Base-by-base conservation (phyloP, 345 rosid genomes). In the Arabis alpina region DNA sequence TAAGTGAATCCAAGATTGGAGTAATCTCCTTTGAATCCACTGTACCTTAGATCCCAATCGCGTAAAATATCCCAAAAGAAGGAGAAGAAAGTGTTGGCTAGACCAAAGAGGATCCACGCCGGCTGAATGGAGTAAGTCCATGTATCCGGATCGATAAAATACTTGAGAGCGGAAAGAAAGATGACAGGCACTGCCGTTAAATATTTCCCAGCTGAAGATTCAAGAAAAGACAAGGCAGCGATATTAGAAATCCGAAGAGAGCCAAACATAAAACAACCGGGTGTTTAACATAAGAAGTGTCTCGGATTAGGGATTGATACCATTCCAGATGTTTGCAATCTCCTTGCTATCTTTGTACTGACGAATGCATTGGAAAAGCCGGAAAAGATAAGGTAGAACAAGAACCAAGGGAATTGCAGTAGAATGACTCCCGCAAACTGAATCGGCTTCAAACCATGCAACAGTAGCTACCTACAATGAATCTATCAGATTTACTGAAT, bases 371-470 rank as follows among this genome's bases (percentile, higher is more conserved):
- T 95, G 99, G 72, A 88, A 88, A 61, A 95, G 75, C 30, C 92
- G 88, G 68, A 90, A 95, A 67, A 90, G 81, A 64, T 95, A 95
- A 52, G 99, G 99, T 73, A 90, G 81, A 23, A 88, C 99, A 49
- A 95, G 89, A 83, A 86, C 92, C n/a, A 90, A 15, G n/a, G 99
- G 99, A 61, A 95, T 95, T 16, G 82, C 91, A 80, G 88, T 53
- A 0, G 99, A 90, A 81, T 95, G 99, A 78, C 96, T 86, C 28
- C 99, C 98, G 9, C 99, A 95, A 57, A 92, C 90, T 25, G 99
- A 95, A 80, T 95, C 96, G 36, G 96, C 98, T 81, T 95, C 99
- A 83, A 95, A 92, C 99, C 99, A 95, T 19, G 99, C 99, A 75
- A 92, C 77, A 23, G 99, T 92, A 65, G 98, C 98, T 45, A 95